These are phyloP conservation scores for Entomortierella lignicola DNA, from an alignment of 192 early-diverging fungal species.

Conservation along the genomic window DNA sequence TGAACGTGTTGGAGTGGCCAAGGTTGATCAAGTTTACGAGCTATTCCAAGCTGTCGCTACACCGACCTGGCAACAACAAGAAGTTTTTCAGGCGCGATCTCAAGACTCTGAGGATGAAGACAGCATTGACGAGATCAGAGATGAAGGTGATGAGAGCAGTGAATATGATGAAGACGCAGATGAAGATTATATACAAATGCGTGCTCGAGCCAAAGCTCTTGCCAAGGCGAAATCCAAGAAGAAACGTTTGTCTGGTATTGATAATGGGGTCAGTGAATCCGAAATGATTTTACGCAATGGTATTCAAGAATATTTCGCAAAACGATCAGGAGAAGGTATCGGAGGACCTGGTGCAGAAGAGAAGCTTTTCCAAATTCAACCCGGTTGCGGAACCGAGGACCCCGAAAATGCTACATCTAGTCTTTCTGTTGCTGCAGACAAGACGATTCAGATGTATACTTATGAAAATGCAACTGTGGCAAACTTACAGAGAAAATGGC, in stretches of 20 bases:
- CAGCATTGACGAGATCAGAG: neutral
- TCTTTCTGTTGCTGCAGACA: neutral
- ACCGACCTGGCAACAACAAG: constrained; percentile 43
- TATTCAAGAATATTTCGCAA: constrained; percentile 44
- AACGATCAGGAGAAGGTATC: constrained; percentile 38
- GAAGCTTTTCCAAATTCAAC: constrained; percentile 7
- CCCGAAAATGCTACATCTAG: neutral
- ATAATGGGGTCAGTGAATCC: constrained; percentile 14
- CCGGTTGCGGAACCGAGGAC: neutral
- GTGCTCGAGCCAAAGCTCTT: constrained; percentile 11
- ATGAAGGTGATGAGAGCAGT: constrained; percentile 10
- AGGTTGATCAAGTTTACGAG: constrained; percentile 49
- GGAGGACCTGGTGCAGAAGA: constrained; percentile 34
- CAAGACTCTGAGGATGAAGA: constrained; percentile 4
- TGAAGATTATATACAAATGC: constrained; percentile 26
- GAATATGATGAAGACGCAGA: constrained; percentile 40
- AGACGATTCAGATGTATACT: constrained; percentile 30
- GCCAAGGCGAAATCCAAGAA: neutral
- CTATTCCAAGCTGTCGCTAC: constrained; percentile 39
- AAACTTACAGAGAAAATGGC: constrained; percentile 36
- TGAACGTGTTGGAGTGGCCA: constrained; percentile 47
- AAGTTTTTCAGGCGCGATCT: constrained; percentile 8
- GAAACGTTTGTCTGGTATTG: neutral
- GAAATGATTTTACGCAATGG: constrained; percentile 36
- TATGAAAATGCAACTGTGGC: constrained; percentile 33